phyloP scores from a whole-genome alignment of 169 alveolate species.

The Plasmodium cynomolgi region DNA sequence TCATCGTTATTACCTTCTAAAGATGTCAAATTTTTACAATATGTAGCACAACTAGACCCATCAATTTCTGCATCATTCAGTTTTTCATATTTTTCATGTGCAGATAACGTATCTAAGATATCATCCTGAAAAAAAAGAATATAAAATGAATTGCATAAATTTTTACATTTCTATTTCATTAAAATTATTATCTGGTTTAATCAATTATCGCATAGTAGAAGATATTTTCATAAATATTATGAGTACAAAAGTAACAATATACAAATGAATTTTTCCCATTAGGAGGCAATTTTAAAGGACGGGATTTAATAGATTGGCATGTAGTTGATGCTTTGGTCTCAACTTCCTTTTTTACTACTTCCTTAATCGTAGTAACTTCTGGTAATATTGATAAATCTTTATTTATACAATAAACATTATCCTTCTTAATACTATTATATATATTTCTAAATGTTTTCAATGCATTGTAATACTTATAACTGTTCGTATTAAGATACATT shows the following conservation, averaged over 20 bases:
- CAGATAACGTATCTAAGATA: not conserved
- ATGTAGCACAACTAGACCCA: not conserved
- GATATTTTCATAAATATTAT: too few relatives aligned
- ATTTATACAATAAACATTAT: not conserved
- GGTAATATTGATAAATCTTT: not conserved
- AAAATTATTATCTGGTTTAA: too few relatives aligned
- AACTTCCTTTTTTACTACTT: not conserved
- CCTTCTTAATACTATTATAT: not conserved
- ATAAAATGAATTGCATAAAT: not conserved
- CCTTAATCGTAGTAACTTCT: not conserved
- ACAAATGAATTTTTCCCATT: too few relatives aligned
- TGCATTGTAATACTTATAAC: not conserved
- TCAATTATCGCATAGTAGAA: too few relatives aligned
- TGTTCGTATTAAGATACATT: not conserved
- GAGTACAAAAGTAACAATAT: too few relatives aligned
- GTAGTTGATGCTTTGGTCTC: too few relatives aligned
- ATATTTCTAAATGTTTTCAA: not conserved
- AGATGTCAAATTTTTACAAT: not conserved
- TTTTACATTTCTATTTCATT: not conserved
- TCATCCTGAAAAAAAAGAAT: not conserved
- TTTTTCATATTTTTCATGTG: not conserved
- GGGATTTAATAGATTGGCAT: too few relatives aligned
- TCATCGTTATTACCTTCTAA: not conserved
- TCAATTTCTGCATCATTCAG: not conserved
- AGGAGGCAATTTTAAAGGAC: too few relatives aligned